Percentiles rank a stretch among this genome's conserved stretches.
Conservation (phyloP, 768 basidiomycete species). For the Russula griseocarnosa region DNA sequence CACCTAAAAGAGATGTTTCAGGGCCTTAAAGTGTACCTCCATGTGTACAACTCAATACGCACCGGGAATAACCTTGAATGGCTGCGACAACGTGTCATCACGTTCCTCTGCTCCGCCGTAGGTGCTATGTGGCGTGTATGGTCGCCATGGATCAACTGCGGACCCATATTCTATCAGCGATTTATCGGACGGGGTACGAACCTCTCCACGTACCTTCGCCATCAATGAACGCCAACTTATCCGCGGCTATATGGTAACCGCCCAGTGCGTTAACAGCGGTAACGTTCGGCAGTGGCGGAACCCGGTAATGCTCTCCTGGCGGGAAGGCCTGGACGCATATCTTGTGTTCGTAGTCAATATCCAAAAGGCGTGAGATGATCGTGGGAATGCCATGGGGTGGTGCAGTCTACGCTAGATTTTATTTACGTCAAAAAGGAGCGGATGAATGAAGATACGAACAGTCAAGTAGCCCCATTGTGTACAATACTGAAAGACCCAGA, state of each 20-base stretch:
- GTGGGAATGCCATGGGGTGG: constrained; percentile 65
- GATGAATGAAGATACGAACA: constrained; percentile 39
- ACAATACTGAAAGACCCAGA: constrained; percentile 90
- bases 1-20: constrained; percentile 40
- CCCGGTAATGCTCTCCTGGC: constrained; percentile 67
- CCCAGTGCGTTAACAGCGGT: constrained; percentile 79
- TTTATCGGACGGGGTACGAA: background rate
- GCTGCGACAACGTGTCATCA: constrained; percentile 64
- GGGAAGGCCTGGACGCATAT: constrained; percentile 72
- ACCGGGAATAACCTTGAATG: constrained; percentile 88
- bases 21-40: background rate
- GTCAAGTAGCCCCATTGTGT: constrained; percentile 96
- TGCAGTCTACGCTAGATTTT: constrained; percentile 48
- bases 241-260: constrained; percentile 76
- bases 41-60: constrained; percentile 32
- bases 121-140: constrained; percentile 76
- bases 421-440: background rate
- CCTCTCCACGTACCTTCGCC: constrained; percentile 54
- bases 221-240: constrained; percentile 84
- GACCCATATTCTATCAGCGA: background rate
- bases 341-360: constrained; percentile 64
- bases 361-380: constrained; percentile 76
- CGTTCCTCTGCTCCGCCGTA: constrained; percentile 56
- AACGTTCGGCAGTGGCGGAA: constrained; percentile 74
- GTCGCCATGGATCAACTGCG: constrained; percentile 86